Conservation (phyloP, 2,329 filamentous ascomycete species). For the Sporothrix brunneoviolacea region DNA sequence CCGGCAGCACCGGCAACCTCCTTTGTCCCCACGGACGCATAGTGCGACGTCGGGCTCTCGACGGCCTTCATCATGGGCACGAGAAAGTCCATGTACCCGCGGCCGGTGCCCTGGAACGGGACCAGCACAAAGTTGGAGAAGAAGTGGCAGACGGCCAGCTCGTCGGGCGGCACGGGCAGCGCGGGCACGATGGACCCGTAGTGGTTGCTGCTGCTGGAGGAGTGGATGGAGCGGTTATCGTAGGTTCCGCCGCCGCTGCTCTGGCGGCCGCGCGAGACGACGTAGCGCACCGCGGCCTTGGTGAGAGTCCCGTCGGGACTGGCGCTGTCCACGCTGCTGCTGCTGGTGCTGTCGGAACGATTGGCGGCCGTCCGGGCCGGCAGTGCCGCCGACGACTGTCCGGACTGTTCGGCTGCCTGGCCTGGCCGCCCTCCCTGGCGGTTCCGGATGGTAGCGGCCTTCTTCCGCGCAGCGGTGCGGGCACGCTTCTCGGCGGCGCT, state of each 20-base stretch:
- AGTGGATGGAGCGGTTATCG: slow-evolving; percentile 3
- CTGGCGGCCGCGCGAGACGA: neutral
- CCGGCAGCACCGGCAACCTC: neutral
- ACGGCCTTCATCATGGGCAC: slow-evolving; percentile 47
- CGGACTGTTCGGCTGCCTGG: neutral
- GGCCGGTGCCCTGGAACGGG: slow-evolving; percentile 41
- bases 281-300: neutral
- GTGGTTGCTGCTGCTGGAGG: slow-evolving; percentile 17
- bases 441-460: neutral
- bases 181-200: slow-evolving; percentile 25
- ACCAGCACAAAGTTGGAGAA: slow-evolving; percentile 54
- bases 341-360: neutral
- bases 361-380: neutral
- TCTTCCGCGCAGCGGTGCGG: slow-evolving; percentile 6
- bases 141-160: slow-evolving; percentile 54
- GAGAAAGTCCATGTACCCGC: slow-evolving; percentile 54
- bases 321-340: neutral
- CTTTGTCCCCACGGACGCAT: neutral
- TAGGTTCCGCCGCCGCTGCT: neutral
- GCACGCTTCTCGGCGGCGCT: slow-evolving; percentile 22
- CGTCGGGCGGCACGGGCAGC: slow-evolving; percentile 43
- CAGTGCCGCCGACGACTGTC: neutral
- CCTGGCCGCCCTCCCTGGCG: slow-evolving; percentile 8
- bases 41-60: neutral
- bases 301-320: neutral